phyloP scores from a whole-genome alignment of 2,329 filamentous ascomycete genomes.

The Leptographium radiaticola region DNA sequence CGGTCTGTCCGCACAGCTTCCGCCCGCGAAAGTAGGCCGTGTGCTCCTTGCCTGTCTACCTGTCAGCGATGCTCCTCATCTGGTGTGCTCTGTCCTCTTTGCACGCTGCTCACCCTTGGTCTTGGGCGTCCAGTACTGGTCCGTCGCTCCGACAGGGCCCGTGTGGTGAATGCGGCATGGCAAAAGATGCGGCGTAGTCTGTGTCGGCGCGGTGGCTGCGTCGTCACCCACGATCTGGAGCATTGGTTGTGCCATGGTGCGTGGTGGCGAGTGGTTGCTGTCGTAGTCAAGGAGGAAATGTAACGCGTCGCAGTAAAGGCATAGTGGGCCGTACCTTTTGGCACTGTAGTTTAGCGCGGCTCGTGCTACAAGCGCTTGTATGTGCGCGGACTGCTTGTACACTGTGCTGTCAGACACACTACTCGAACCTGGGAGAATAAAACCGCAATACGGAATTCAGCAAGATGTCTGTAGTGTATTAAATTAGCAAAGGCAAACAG shows the following conservation, averaged over 20 bases:
- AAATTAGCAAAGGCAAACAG: too few species aligned
- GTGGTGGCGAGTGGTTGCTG: slow-evolving; percentile 1
- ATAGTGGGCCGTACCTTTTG: too few species aligned
- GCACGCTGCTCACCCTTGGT: neutral
- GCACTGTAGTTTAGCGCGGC: too few species aligned
- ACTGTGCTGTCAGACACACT: too few species aligned
- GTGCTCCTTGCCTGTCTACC: slow-evolving; percentile 31
- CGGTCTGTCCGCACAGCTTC: slow-evolving; percentile 54
- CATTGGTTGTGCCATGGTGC: slow-evolving; percentile 28
- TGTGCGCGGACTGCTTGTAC: too few species aligned
- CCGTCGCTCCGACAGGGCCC: slow-evolving; percentile 51
- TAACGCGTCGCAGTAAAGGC: too few species aligned
- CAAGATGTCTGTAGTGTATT: too few species aligned
- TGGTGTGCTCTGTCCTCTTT: neutral
- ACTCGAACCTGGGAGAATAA: too few species aligned
- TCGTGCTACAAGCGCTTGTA: too few species aligned
- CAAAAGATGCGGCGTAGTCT: slow-evolving; percentile 55
- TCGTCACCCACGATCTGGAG: slow-evolving; percentile 22
- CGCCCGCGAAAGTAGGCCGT: slow-evolving; percentile 67
- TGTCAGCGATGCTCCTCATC: neutral
- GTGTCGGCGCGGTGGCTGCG: slow-evolving; percentile 12
- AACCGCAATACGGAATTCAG: too few species aligned
- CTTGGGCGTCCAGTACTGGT: slow-evolving; percentile 58
- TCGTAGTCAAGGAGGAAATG: too few species aligned
- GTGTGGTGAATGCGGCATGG: slow-evolving; percentile 72